Evolutionary conservation across 2,329 filamentous ascomycete species (phyloP).

Genomic region (Emergomyces africanus): DNA sequence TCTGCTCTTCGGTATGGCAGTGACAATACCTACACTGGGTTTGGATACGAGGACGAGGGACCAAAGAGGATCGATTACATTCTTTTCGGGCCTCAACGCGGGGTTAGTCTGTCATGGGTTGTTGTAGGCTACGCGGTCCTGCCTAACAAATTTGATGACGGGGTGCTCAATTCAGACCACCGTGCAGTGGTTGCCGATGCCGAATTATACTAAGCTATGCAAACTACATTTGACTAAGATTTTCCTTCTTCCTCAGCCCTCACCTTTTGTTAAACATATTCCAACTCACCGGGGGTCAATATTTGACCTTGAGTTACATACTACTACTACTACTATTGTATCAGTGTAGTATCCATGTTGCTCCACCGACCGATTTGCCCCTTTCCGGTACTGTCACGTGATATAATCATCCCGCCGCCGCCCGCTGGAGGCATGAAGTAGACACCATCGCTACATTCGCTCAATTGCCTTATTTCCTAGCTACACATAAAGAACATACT

Average conservation of each 20-base stretch:
- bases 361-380: too few relatives aligned
- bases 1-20: constrained; percentile 36
- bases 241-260: neutral
- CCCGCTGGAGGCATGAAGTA: too few relatives aligned
- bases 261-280: neutral
- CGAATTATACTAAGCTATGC: constrained; percentile 11
- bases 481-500: too few relatives aligned
- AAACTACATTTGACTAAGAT: neutral
- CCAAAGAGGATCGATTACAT: constrained; percentile 41
- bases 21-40: constrained; percentile 42
- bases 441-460: too few relatives aligned
- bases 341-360: too few relatives aligned
- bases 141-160: constrained; percentile 43
- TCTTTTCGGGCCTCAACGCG: constrained; percentile 27
- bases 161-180: constrained; percentile 44
- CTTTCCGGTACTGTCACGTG: too few relatives aligned
- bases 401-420: too few relatives aligned
- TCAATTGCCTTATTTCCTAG: too few relatives aligned
- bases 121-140: constrained; percentile 40
- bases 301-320: neutral
- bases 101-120: constrained; percentile 21
- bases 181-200: constrained; percentile 43
- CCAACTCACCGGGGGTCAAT: too few relatives aligned
- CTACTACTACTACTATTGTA: too few relatives aligned
- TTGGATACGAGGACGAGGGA: constrained; percentile 29